Evolutionary conservation across 805 yeast species (phyloP).

Genomic region (Geotrichum ghanense): DNA sequence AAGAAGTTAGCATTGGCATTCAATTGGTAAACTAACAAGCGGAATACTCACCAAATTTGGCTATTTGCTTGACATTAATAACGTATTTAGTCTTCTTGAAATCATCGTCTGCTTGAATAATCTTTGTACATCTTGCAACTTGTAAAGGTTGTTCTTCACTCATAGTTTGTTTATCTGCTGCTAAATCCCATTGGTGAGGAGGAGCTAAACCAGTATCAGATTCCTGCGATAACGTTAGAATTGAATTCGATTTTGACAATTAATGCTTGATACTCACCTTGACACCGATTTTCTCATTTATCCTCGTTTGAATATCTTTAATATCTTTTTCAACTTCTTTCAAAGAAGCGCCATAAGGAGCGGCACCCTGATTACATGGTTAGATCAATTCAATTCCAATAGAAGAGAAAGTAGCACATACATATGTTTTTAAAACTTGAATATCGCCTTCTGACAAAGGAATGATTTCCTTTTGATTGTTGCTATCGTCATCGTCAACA

Average conservation of each 20-base stretch:
- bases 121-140: conserved; percentile 97
- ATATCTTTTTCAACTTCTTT: conserved; percentile 81
- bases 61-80: conserved; percentile 94
- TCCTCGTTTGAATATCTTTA: conserved; percentile 69
- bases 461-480: conserved; percentile 57
- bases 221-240: conserved; percentile 38
- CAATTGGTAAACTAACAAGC: not conserved
- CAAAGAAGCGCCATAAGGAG: conserved; percentile 79
- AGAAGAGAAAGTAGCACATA: conserved; percentile 18
- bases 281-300: conserved; percentile 84
- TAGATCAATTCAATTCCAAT: conserved; percentile 6
- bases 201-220: conserved; percentile 97
- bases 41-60: conserved; percentile 50
- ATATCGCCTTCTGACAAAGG: conserved; percentile 95
- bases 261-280: conserved; percentile 7
- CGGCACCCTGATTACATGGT: conserved; percentile 50
- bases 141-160: conserved; percentile 91
- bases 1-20: not conserved
- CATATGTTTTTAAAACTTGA: conserved; percentile 88
- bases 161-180: conserved; percentile 91
- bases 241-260: not conserved
- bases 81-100: conserved; percentile 81
- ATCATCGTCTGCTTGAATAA: conserved; percentile 39
- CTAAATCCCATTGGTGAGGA: conserved; percentile 94
- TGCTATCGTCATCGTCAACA: conserved; percentile 47